These are phyloP conservation scores for Leccinum solheimii DNA, from an alignment of 1,284 basidiomycete genomes.

Conservation along the genomic window DNA sequence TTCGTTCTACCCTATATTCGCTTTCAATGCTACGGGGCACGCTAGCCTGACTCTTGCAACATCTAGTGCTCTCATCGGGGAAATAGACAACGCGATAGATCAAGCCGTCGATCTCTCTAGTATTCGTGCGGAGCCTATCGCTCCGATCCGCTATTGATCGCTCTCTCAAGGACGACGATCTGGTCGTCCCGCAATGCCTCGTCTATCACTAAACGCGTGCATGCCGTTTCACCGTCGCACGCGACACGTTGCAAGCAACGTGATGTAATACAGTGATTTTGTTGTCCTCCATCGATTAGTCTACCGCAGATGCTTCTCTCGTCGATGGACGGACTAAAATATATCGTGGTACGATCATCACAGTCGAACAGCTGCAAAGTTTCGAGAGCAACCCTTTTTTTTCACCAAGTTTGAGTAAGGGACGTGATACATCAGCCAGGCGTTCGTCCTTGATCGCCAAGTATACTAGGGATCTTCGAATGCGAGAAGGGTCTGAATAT, in stretches of 20 bases:
- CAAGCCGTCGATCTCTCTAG: conserved; percentile 72
- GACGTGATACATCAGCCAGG: neutral
- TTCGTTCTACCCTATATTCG: conserved; percentile 41
- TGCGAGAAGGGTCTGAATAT: neutral
- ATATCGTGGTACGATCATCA: neutral
- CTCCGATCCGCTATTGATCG: conserved; percentile 68
- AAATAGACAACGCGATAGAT: conserved; percentile 87
- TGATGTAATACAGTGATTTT: neutral
- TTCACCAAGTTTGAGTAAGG: neutral
- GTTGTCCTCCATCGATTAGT: neutral
- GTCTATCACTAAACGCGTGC: neutral
- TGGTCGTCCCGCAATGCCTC: neutral
- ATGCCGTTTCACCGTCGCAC: neutral
- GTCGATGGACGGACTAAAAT: neutral
- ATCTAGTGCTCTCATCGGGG: conserved; percentile 82
- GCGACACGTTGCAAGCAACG: neutral
- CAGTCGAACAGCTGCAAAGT: neutral
- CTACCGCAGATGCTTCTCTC: neutral
- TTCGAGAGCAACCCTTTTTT: neutral
- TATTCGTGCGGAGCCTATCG: conserved; percentile 87
- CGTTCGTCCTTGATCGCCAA: neutral
- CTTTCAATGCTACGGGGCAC: neutral
- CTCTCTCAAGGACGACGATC: neutral
- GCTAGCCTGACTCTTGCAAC: neutral
- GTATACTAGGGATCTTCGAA: neutral